These are phyloP conservation scores for Ogataea trehaloabstinens DNA, from an alignment of 805 yeast species.

Conservation along the genomic window DNA sequence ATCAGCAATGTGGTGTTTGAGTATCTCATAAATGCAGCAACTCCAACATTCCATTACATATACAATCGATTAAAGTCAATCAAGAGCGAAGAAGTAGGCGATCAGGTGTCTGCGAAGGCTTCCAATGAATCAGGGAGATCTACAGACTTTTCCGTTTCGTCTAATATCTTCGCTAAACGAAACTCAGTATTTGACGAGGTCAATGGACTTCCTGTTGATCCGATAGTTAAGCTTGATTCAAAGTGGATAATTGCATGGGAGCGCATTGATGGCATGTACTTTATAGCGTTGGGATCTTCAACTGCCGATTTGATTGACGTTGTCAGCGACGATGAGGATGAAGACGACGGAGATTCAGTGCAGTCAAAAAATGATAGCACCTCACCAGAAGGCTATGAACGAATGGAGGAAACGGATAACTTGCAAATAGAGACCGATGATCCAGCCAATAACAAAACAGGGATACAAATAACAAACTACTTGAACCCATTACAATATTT, in stretches of 20 bases:
- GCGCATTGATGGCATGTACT: slow-evolving; percentile 18
- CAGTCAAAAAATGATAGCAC: slow-evolving; percentile 22
- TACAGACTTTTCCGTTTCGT: background rate
- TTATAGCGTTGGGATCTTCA: slow-evolving; percentile 18
- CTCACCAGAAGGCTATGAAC: slow-evolving; percentile 26
- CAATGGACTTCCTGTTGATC: slow-evolving; percentile 19
- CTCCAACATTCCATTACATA: slow-evolving; percentile 29
- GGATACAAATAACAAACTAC: slow-evolving; percentile 10
- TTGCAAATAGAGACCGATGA: slow-evolving; percentile 2
- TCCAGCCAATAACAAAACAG: background rate
- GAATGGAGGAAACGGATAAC: slow-evolving; percentile 21
- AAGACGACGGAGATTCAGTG: slow-evolving; percentile 19
- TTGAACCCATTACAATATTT: slow-evolving; percentile 44
- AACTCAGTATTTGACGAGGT: slow-evolving; percentile 24
- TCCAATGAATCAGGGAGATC: slow-evolving; percentile 1
- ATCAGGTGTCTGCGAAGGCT: slow-evolving; percentile 3
- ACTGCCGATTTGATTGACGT: slow-evolving; percentile 22
- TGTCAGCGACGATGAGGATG: slow-evolving; percentile 32
- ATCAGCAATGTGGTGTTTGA: slow-evolving; percentile 26
- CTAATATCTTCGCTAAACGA: background rate
- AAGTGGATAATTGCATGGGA: slow-evolving; percentile 32
- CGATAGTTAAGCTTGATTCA: slow-evolving; percentile 28
- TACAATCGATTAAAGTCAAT: slow-evolving; percentile 19
- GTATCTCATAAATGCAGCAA: slow-evolving; percentile 20
- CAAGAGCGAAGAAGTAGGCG: slow-evolving; percentile 11